Evolutionary conservation across 495 filamentous ascomycete genomes (phyloP).

Genomic region (Cetradonia linearis): DNA sequence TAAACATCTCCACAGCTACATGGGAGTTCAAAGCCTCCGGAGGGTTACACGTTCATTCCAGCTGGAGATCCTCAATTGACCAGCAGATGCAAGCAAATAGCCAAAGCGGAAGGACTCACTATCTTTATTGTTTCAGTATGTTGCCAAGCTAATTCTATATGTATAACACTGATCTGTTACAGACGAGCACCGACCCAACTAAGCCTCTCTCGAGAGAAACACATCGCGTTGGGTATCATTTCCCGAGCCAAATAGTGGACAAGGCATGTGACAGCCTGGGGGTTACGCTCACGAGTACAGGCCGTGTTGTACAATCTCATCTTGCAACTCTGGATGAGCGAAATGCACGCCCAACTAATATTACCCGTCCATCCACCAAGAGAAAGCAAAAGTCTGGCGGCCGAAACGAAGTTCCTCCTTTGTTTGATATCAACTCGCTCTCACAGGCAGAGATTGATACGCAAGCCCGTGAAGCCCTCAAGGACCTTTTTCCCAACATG

Average conservation of each 20-base stretch:
- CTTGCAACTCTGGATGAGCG: constrained; percentile 15
- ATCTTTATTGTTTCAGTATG: constrained; percentile 72
- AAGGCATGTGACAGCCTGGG: constrained; percentile 41
- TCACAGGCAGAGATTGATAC: constrained; percentile 56
- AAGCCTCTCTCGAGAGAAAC: constrained; percentile 55
- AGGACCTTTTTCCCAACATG: constrained; percentile 79
- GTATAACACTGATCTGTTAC: constrained; percentile 12
- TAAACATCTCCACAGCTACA: constrained; percentile 35
- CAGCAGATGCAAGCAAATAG: constrained; percentile 67
- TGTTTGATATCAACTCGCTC: constrained; percentile 15
- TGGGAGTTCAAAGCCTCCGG: constrained; percentile 48
- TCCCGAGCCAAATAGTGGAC: constrained; percentile 46
- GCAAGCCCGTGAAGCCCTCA: constrained; percentile 62
- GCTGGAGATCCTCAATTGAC: constrained; percentile 69
- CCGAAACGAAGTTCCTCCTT: constrained; percentile 5
- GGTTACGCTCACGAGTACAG: constrained; percentile 34
- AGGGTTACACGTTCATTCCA: constrained; percentile 78
- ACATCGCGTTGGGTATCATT: constrained; percentile 74
- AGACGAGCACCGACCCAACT: constrained; percentile 39
- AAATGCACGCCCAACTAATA: not conserved
- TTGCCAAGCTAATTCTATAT: not conserved
- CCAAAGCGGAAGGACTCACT: constrained; percentile 53
- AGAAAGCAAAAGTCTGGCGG: constrained; percentile 16
- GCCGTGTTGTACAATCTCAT: constrained; percentile 32
- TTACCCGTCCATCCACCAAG: constrained; percentile 7